Conservation (phyloP, 2,329 filamentous ascomycete genomes). For the Polytolypa hystricis region DNA sequence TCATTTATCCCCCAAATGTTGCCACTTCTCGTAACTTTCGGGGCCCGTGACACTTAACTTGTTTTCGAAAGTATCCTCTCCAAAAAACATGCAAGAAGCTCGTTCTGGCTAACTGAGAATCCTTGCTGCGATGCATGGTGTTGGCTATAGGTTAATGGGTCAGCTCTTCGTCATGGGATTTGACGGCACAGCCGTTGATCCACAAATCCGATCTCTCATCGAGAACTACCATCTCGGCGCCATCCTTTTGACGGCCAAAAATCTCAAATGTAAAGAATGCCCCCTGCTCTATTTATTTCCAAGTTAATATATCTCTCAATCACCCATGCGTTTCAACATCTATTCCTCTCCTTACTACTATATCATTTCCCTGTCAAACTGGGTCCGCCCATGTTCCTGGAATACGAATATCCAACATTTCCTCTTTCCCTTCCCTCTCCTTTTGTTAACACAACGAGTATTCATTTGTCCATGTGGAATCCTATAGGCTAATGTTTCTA, state of each 20-base stretch:
- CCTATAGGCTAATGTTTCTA: slow-evolving; percentile 21
- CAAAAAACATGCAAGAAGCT: slow-evolving; percentile 4
- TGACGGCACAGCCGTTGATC: slow-evolving; percentile 52
- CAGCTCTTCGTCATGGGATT: slow-evolving; percentile 58
- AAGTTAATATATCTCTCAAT: not conserved
- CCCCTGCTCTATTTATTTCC: slow-evolving; percentile 26
- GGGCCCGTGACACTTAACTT: not conserved
- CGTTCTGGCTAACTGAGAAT: slow-evolving; percentile 38
- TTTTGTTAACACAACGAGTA: slow-evolving; percentile 1
- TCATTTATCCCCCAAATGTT: not conserved
- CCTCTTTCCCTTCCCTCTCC: slow-evolving; percentile 4
- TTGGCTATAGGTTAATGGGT: slow-evolving; percentile 42
- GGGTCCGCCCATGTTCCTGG: slow-evolving; percentile 4
- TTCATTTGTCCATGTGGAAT: not conserved
- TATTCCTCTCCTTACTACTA: slow-evolving; percentile 4
- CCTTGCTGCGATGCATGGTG: slow-evolving; percentile 64
- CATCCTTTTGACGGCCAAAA: slow-evolving; percentile 57
- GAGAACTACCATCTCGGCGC: slow-evolving; percentile 70
- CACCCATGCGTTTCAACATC: too few relatives aligned
- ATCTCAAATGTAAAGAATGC: slow-evolving; percentile 46
- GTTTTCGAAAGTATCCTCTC: not conserved
- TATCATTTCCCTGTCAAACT: slow-evolving; percentile 2
- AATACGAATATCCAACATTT: too few relatives aligned
- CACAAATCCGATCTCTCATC: slow-evolving; percentile 52
- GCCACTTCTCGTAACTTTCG: not conserved